Evolutionary conservation across 805 yeast species (phyloP), one percentile per base, ranked within the genome.

Genomic region (Saccharomycopsis sp.): DNA sequence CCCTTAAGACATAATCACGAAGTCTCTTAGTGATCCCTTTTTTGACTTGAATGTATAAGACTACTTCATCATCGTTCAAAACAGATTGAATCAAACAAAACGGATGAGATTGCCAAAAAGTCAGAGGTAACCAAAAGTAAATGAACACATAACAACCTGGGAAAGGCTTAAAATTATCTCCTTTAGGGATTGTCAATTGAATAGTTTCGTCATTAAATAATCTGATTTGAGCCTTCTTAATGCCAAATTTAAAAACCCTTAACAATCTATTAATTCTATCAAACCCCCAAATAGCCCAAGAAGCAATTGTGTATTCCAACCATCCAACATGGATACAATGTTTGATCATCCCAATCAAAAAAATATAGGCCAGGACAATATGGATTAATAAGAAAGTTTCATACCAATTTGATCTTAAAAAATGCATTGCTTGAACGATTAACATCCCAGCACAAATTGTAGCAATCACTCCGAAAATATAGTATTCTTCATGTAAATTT

Each of bases 311-410:
- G 25, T 31, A 43, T 9, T 12, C 31, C 23, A 39, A 6, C 38
- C 42, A 43, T 3, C 46, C 46, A 25, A 43, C 40, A 28, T 31
- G 14, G 8, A 39, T 5, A 25, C 46, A 43, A 29, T 43, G 46
- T 14, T 19, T 26, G 13, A 34, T n/a, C 37, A 43, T 34, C 13
- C 44, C 38, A 4, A 39, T 13, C 12, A 43, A 20, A 35, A 43
- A 43, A 5, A 30, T n/a, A 6, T 14, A 13, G 3, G 40, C 39
- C 3, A 43, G 28, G 12, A 39, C 3, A 27, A 39, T 39, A 28
- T 43, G 46, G 4, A 25, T 14, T 8, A 25, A 12, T 17, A 43
- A 29, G 27, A 43, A 43, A 13, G 26, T 12, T 32, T 43, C 46
- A 23, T 43, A 43, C 35, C 34, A 39, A 8, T 27, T 21, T 14